Percentiles rank a stretch among this genome's conserved stretches.
Conservation (phyloP, 148 eudicot species). For the Hydrangea macrophylla region DNA sequence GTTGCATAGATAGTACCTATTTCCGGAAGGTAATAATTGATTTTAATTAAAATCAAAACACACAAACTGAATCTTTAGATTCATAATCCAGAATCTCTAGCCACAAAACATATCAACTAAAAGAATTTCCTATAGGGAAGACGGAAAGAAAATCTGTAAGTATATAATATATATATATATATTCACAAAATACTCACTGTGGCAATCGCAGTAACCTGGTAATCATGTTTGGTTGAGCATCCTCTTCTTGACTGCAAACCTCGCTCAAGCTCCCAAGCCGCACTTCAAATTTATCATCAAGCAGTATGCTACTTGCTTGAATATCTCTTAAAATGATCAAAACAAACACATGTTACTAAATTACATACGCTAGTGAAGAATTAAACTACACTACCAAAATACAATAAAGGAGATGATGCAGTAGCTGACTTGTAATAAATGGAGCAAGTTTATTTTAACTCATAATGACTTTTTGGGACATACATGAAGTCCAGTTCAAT, state of each 20-base stretch:
- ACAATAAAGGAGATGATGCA: slow-evolving; percentile 1
- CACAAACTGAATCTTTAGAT: no score
- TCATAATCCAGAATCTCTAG: no score
- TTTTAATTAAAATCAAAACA: no score
- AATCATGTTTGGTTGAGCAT: slow-evolving; percentile 66
- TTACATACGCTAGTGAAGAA: slow-evolving; percentile 2
- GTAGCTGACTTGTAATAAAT: not conserved
- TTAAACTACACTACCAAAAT: not conserved
- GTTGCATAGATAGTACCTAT: no score
- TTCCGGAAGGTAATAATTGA: no score
- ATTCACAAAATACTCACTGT: slow-evolving; percentile 46
- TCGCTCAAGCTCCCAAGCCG: slow-evolving; percentile 89
- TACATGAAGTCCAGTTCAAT: no score
- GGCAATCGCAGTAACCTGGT: slow-evolving; percentile 82
- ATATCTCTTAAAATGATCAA: slow-evolving; percentile 62
- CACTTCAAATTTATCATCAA: slow-evolving; percentile 98
- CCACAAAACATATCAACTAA: no score
- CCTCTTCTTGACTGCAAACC: slow-evolving; percentile 81
- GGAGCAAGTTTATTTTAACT: not conserved
- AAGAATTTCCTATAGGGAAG: no score
- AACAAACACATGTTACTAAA: slow-evolving; percentile 9
- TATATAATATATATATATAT: slow-evolving; percentile 4
- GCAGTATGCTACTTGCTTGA: slow-evolving; percentile 97
- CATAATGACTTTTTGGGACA: not conserved
- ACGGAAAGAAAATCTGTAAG: no score